A percentile compares a stretch with the other conserved stretches of the same genome.
Evolutionary conservation across 2,329 filamentous ascomycete species (phyloP).

Genomic region (Mycosphaerella sp.): DNA sequence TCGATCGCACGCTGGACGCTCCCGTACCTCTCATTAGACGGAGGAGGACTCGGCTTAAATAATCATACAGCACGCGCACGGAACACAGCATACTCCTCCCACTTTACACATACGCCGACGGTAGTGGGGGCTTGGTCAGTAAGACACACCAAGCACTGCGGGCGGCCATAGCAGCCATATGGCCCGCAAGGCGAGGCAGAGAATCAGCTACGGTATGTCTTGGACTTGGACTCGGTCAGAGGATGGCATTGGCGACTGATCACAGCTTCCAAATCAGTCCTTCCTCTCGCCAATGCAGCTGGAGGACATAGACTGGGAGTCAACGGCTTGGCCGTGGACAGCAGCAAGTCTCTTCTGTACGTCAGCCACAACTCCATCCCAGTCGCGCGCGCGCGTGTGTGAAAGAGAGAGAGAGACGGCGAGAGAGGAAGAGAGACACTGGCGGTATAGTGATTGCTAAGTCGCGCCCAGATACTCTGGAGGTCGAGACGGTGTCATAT

Average conservation of each 20-base stretch:
- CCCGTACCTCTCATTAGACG: not conserved
- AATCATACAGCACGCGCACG: not conserved
- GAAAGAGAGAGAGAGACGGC: not conserved
- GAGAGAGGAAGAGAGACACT: not conserved
- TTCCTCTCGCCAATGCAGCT: slow-evolving; percentile 65
- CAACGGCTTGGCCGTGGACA: slow-evolving; percentile 86
- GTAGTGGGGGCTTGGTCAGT: not conserved
- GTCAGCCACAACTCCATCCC: not conserved
- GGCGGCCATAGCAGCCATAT: slow-evolving; percentile 28
- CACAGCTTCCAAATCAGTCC: slow-evolving; percentile 38
- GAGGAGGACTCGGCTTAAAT: not conserved
- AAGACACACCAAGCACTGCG: not conserved
- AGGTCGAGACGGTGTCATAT: slow-evolving; percentile 90
- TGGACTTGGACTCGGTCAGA: not conserved
- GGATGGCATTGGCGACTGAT: slow-evolving; percentile 13
- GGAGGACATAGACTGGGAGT: slow-evolving; percentile 82
- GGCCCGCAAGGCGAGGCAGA: slow-evolving; percentile 49
- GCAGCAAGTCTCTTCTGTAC: slow-evolving; percentile 66
- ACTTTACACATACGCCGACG: not conserved
- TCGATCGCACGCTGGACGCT: too few relatives aligned
- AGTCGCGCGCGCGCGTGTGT: not conserved
- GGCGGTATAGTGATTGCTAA: slow-evolving; percentile 32
- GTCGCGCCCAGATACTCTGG: slow-evolving; percentile 64
- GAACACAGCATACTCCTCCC: not conserved
- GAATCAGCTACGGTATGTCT: slow-evolving; percentile 46